Conservation (phyloP, 2,329 filamentous ascomycete genomes). For the Mycogone perniciosa region DNA sequence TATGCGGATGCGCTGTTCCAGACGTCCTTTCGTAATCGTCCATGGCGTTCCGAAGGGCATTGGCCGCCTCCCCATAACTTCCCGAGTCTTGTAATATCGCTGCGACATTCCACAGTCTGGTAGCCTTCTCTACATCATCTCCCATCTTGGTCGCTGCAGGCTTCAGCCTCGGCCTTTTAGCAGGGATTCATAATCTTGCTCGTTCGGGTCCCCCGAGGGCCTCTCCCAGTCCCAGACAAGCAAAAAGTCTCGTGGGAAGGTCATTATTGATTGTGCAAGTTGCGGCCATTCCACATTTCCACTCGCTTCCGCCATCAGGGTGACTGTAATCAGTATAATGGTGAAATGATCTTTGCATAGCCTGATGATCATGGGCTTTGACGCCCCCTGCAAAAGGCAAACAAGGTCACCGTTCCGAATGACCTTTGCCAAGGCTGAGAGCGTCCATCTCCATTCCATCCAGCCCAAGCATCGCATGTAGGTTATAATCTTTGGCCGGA, state of each 20-base stretch:
- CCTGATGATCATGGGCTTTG: background rate
- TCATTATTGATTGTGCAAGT: no score
- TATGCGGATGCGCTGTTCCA: background rate
- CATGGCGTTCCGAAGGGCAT: background rate
- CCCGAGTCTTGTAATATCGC: background rate
- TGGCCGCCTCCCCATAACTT: background rate
- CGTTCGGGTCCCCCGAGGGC: background rate
- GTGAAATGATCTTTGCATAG: background rate
- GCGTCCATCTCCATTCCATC: background rate
- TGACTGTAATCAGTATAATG: background rate
- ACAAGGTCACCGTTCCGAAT: background rate
- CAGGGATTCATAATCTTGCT: background rate
- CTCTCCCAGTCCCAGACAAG: slow-evolving; percentile 6
- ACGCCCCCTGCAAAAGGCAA: background rate
- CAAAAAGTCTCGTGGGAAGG: background rate
- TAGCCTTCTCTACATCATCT: background rate
- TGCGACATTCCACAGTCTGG: background rate
- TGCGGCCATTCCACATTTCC: background rate
- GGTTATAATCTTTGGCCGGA: background rate
- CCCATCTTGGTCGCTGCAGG: background rate
- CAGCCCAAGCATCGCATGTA: background rate
- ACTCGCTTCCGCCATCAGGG: background rate
- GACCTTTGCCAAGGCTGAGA: background rate
- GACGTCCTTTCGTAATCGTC: background rate
- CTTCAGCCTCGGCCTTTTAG: background rate